Evolutionary conservation across 148 eudicot species (phyloP).

Genomic region (Fallopia convolvulus): DNA sequence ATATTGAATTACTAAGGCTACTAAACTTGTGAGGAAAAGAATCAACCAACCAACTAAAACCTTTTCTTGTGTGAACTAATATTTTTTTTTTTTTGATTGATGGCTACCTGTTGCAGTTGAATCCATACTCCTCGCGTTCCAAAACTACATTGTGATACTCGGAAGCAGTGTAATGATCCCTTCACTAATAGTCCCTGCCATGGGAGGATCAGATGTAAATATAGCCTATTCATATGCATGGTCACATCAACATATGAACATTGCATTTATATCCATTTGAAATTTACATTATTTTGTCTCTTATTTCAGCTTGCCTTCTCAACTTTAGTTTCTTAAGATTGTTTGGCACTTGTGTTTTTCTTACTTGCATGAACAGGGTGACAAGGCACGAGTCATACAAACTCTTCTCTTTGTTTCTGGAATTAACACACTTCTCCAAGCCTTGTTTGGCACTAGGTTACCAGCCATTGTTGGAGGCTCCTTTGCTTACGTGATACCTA

Average conservation of each 20-base stretch:
- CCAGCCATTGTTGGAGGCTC: conserved; percentile 98
- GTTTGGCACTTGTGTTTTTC: not conserved
- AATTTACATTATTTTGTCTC: not conserved
- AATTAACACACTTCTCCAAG: conserved; percentile 90
- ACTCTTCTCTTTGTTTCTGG: conserved; percentile 92
- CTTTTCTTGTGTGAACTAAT: not conserved
- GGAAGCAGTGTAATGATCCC: conserved; percentile 99
- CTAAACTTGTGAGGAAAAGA: not conserved
- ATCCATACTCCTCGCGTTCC: conserved; percentile 90
- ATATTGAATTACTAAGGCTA: not conserved
- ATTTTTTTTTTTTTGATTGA: not conserved
- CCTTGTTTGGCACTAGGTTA: conserved; percentile 93
- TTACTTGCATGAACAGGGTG: conserved; percentile 48
- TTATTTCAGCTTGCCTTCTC: not conserved
- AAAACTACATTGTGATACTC: conserved; percentile 87
- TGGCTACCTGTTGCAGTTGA: conserved; percentile 59
- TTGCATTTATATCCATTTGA: no score
- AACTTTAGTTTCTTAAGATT: not conserved
- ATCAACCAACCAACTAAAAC: not conserved
- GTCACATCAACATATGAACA: no score
- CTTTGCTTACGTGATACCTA: conserved; percentile 72
- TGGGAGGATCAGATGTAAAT: conserved; percentile 89
- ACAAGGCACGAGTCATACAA: conserved; percentile 95
- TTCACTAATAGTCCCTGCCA: conserved; percentile 65
- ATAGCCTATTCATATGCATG: no score